Base-by-base conservation (phyloP, 352 stramenopile species). In the Phytophthora colocasiae region DNA sequence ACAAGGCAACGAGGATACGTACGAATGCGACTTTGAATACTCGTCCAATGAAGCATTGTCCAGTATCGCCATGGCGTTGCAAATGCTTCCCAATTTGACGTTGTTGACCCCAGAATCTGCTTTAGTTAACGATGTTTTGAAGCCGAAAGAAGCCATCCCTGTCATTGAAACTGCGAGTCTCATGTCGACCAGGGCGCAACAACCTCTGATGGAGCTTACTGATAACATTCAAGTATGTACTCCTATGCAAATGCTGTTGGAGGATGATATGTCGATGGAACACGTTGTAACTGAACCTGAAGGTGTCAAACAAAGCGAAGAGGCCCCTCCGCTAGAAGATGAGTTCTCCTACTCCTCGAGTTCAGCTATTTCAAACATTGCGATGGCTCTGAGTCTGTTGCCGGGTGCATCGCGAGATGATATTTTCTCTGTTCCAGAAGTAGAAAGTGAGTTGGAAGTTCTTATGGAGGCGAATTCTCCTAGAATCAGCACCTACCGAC, bases 51-150 rank as follows among this genome's bases (percentile, higher is more conserved):
- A 69, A 0, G 59, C 68, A 9, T 48, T 66, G 17, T 73, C 75
- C 24, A 77, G 59, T 59, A 86, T 86, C 19, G 70, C 75, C 3
- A 64, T 59, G 17, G 78, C 75, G 6, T 40, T 86, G 46, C 63
- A 74, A 31, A 58, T 81, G 52, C 52, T 84, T 4, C 75, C 75
- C 15, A 52, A 44, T 22, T 66, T 81, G 22, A 63, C 66, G 6
- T 32, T 53, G 19, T 55, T 24, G 14, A 48, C 14, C 26, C 22
- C 29, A 6, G 44, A 39, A 15, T 40, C 47, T 49, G 15, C 48
- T 31, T 17, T 47, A 24, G 6, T n/a, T 14, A 56, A 43, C 41
- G 62, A 75, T 39, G 32, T 48, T n/a, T 29, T 50, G 11, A 47
- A 40, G 11, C 17, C 38, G 1, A 47, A 59, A 24, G 48, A 69